Evolutionary conservation across 208 protist species (phyloP).

Genomic region (Leishmania guyanensis): DNA sequence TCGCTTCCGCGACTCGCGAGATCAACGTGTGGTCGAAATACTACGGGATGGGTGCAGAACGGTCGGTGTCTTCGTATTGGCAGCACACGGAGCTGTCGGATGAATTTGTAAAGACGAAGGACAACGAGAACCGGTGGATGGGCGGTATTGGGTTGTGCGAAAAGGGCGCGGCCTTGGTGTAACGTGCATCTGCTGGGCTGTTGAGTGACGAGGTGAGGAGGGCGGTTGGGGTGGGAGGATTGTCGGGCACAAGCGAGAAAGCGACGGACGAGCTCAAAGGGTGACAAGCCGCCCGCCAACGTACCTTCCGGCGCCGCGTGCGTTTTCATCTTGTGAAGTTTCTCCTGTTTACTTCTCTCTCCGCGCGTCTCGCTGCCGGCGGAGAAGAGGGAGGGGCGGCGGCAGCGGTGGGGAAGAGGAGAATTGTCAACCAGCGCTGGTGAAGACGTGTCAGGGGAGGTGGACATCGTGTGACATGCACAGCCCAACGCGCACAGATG

Average conservation of each 20-base stretch:
- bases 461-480: background rate
- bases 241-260: background rate
- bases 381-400: background rate
- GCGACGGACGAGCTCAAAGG: background rate
- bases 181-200: background rate
- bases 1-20: slow-evolving; percentile 32
- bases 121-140: slow-evolving; percentile 68
- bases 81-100: slow-evolving; percentile 63
- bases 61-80: slow-evolving; percentile 68
- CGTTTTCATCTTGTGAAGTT: background rate
- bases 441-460: background rate
- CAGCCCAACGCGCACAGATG: background rate
- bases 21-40: slow-evolving; percentile 35
- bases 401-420: background rate
- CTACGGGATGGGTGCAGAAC: slow-evolving; percentile 63
- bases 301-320: background rate
- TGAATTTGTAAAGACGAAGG: slow-evolving; percentile 53
- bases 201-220: background rate
- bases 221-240: background rate
- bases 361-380: background rate
- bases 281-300: background rate
- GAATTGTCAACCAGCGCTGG: background rate
- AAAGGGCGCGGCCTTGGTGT: background rate
- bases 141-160: slow-evolving; percentile 53
- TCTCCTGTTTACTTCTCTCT: background rate